Conservation (phyloP, 345 rosid genomes). For the Eucalyptus cloeziana region DNA sequence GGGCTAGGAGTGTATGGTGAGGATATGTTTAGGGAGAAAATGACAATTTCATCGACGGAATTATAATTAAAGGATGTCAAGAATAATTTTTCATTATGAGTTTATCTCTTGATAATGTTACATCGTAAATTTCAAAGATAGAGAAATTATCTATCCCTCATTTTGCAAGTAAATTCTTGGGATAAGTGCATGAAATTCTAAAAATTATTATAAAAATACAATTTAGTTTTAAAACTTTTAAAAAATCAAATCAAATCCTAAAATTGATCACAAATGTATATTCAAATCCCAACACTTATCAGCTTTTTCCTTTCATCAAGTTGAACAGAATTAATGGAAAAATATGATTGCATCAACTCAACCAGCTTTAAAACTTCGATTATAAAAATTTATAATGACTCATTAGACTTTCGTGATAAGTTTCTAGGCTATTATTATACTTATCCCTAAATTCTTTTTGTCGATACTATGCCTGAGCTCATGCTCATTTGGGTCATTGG, state of each 20-base stretch:
- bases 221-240: fast-evolving
- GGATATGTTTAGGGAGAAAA: neutral
- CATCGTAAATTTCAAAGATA: neutral
- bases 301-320: fast-evolving
- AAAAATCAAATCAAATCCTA: no score
- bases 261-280: fast-evolving
- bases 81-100: neutral
- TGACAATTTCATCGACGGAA: neutral
- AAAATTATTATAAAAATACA: no score
- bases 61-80: neutral
- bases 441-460: neutral
- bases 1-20: neutral
- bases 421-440: fast-evolving
- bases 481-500: neutral
- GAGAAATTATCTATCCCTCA: neutral
- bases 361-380: fast-evolving
- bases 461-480: neutral
- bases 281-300: fast-evolving
- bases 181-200: no score
- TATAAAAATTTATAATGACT: fast-evolving
- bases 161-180: neutral
- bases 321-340: fast-evolving
- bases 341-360: fast-evolving
- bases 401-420: no score
- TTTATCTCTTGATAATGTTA: no score